Conservation (phyloP, 352 stramenopile species). For the Pythium pectinolyticum region DNA sequence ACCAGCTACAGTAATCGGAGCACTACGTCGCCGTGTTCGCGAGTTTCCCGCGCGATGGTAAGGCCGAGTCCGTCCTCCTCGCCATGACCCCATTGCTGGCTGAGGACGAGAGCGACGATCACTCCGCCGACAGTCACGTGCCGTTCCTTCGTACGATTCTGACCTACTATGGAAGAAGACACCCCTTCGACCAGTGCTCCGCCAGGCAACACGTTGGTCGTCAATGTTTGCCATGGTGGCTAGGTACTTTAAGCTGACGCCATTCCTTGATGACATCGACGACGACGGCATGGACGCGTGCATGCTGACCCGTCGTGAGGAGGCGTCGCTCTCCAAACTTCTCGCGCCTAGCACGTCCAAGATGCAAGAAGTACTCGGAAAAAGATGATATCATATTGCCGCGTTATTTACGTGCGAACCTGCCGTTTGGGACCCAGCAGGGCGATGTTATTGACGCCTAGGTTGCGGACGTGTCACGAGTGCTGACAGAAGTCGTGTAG, state of each 20-base stretch:
- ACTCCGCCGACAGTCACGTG: conserved; percentile 9
- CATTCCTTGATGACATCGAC: background rate
- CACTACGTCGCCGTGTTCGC: conserved; percentile 16
- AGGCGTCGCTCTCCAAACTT: background rate
- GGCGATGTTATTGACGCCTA: no score
- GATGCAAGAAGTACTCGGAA: no score
- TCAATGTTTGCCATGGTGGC: conserved; percentile 7
- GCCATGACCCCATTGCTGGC: conserved; percentile 13
- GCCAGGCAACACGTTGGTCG: conserved; percentile 14
- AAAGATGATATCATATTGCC: no score
- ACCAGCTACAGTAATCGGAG: conserved; percentile 7
- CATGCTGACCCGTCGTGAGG: conserved; percentile 8
- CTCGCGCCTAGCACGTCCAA: no score
- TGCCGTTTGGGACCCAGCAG: no score
- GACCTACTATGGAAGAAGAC: conserved; percentile 13
- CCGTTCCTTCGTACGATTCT: conserved; percentile 9
- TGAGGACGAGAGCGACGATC: conserved; percentile 11
- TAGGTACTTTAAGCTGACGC: conserved; percentile 8
- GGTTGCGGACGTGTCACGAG: no score
- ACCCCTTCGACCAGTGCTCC: conserved; percentile 3
- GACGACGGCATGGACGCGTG: background rate
- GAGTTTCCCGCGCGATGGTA: conserved; percentile 6
- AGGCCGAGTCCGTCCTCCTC: conserved; percentile 10
- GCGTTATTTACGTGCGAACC: no score
- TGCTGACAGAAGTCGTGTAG: no score